Percentiles rank a stretch among this genome's conserved stretches.
phyloP scores from a whole-genome alignment of 495 filamentous ascomycete species.

The Hypoxylon perforatum region DNA sequence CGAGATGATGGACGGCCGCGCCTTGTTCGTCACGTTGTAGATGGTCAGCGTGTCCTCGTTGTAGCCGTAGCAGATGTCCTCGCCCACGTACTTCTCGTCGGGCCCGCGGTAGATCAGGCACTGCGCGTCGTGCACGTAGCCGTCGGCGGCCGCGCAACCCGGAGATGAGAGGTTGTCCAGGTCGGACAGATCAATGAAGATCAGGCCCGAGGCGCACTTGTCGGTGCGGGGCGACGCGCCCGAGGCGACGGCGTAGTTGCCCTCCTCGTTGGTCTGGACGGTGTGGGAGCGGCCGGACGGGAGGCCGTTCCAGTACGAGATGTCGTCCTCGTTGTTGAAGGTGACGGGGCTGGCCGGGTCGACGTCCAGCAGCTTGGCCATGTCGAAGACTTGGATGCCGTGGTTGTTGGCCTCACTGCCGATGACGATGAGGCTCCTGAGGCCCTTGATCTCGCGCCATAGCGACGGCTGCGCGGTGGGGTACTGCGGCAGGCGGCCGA shows the following conservation, averaged over 20 bases:
- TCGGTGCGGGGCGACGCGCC: conserved; percentile 58
- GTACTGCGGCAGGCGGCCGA: conserved; percentile 66
- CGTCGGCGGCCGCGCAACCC: conserved; percentile 64
- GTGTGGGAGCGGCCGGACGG: conserved; percentile 63
- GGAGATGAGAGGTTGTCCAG: conserved; percentile 60
- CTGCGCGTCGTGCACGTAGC: conserved; percentile 72
- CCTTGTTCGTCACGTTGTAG: conserved; percentile 69
- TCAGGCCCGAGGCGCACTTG: conserved; percentile 61
- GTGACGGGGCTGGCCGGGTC: conserved; percentile 43
- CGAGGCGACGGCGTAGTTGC: conserved; percentile 63
- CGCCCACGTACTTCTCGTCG: conserved; percentile 60
- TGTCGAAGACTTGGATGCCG: conserved; percentile 65
- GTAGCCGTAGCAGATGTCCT: conserved; percentile 71
- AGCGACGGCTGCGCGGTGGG: conserved; percentile 45
- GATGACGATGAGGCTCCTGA: conserved; percentile 59
- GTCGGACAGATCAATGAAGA: conserved; percentile 66
- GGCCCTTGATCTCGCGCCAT: conserved; percentile 60
- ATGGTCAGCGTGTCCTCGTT: conserved; percentile 63
- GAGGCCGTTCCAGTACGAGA: conserved; percentile 53
- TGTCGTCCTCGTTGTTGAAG: conserved; percentile 50
- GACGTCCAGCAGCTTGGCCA: conserved; percentile 52
- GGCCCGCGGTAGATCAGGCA: conserved; percentile 69
- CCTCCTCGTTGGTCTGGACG: conserved; percentile 63
- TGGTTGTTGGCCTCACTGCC: conserved; percentile 62
- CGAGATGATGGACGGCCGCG: conserved; percentile 61